Evolutionary conservation across 371 early-diverging fungal species (phyloP).

Genomic region (Mucor racemosus): DNA sequence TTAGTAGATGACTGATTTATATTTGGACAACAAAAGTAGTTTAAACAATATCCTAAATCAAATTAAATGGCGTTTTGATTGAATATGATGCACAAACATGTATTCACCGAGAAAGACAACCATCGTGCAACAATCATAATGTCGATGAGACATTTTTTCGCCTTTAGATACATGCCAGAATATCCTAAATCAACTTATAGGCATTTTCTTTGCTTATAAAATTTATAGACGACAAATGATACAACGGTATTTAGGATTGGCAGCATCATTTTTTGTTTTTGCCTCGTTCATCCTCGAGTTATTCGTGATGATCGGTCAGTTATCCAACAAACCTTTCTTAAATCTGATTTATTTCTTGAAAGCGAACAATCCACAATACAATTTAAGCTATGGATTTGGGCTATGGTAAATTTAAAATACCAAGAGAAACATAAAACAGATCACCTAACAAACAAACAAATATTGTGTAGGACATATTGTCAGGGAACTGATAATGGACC

Average conservation of each 20-base stretch:
- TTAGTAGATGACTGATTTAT: too few species aligned
- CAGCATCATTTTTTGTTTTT: conserved; percentile 19
- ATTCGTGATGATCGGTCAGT: conserved; percentile 43
- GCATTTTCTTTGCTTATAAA: background rate
- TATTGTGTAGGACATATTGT: conserved; percentile 23
- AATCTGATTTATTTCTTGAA: conserved; percentile 30
- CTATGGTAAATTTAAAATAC: conserved; percentile 32
- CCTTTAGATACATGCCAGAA: background rate
- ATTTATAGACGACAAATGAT: background rate
- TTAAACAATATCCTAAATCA: too few species aligned
- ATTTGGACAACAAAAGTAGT: too few species aligned
- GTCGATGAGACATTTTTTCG: background rate
- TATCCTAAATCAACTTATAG: background rate
- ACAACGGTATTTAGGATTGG: background rate
- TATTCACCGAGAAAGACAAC: background rate
- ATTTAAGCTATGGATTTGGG: conserved; percentile 26
- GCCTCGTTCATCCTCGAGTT: conserved; percentile 34
- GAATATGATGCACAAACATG: background rate
- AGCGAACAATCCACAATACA: conserved; percentile 17
- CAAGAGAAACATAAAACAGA: background rate
- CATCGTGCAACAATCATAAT: background rate
- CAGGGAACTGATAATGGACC: conserved; percentile 14
- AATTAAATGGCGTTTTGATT: background rate
- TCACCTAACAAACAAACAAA: background rate
- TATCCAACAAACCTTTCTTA: conserved; percentile 38